These are phyloP conservation scores for Sporothrix pseudoabietina DNA, from an alignment of 2,329 filamentous ascomycete species.

Conservation along the genomic window DNA sequence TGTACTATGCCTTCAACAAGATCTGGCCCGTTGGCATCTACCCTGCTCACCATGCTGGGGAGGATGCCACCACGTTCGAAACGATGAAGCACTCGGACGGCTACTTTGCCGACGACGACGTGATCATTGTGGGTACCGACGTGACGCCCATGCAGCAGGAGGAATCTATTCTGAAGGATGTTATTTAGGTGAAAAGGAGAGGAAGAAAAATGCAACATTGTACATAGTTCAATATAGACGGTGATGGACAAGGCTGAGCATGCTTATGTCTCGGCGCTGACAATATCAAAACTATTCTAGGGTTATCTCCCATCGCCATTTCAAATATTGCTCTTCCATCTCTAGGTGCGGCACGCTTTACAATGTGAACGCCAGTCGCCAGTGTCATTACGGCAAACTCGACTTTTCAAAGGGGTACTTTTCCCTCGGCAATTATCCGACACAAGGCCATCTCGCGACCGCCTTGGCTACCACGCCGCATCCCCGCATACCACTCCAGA, in stretches of 20 bases:
- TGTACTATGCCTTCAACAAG: conserved; percentile 43
- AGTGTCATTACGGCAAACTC: not conserved
- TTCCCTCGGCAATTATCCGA: not conserved
- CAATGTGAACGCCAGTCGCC: too few relatives aligned
- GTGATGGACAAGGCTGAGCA: not conserved
- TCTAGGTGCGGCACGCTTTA: too few relatives aligned
- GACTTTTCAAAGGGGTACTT: not conserved
- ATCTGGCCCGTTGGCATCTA: conserved; percentile 40
- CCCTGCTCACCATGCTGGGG: conserved; percentile 17
- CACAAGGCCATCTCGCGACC: not conserved
- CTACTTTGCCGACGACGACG: conserved; percentile 22
- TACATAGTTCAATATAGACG: not conserved
- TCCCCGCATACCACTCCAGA: not conserved
- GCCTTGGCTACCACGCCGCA: not conserved
- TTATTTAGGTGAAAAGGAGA: not conserved
- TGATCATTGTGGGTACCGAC: not conserved
- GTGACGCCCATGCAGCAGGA: conserved; percentile 16
- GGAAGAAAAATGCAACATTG: not conserved
- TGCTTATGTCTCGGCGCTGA: not conserved
- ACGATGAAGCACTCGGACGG: conserved; percentile 20
- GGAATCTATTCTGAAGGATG: conserved; percentile 6
- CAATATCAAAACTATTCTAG: too few relatives aligned
- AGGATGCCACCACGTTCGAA: conserved; percentile 13
- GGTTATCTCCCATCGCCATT: too few relatives aligned
- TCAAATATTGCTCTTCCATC: too few relatives aligned